Evolutionary conservation across 2,329 filamentous ascomycete genomes (phyloP).

Genomic region (Raffaelea deltoideospora): DNA sequence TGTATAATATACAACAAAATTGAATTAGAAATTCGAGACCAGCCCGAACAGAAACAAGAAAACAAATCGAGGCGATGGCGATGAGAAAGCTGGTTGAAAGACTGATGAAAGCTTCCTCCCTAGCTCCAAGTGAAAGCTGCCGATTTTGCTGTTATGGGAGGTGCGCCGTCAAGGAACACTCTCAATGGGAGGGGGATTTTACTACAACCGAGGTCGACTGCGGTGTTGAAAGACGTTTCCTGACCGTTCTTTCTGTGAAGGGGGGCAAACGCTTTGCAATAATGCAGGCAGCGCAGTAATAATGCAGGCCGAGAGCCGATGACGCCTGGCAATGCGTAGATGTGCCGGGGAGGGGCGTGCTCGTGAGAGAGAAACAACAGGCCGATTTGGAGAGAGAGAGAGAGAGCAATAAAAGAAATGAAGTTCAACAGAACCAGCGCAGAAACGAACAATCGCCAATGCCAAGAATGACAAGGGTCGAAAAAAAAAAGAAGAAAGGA

Average conservation of each 20-base stretch:
- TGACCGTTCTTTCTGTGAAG: too few relatives aligned
- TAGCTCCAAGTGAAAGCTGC: constrained; percentile 14
- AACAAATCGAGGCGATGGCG: constrained; percentile 9
- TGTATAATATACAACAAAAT: too few relatives aligned
- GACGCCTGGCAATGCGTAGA: neutral
- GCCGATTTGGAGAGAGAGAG: neutral
- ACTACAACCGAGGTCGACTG: too few relatives aligned
- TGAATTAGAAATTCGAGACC: constrained; percentile 13
- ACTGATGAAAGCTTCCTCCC: too few relatives aligned
- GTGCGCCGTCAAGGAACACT: constrained; percentile 13
- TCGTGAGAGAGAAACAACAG: neutral
- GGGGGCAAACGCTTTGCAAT: constrained; percentile 1
- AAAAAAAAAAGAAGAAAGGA: neutral
- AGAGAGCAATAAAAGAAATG: neutral
- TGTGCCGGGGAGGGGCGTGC: neutral
- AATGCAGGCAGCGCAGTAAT: too few relatives aligned
- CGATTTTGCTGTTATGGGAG: neutral
- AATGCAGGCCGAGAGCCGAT: constrained; percentile 1
- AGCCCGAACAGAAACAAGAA: constrained; percentile 19
- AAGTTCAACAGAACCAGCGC: too few relatives aligned
- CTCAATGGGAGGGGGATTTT: too few relatives aligned
- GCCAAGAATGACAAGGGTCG: neutral
- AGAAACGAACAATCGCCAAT: neutral
- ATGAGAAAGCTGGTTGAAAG: constrained; percentile 4
- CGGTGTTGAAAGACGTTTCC: too few relatives aligned